Evolutionary conservation across 257 asterid genomes (phyloP).

Genomic region (Paulownia fortunei): DNA sequence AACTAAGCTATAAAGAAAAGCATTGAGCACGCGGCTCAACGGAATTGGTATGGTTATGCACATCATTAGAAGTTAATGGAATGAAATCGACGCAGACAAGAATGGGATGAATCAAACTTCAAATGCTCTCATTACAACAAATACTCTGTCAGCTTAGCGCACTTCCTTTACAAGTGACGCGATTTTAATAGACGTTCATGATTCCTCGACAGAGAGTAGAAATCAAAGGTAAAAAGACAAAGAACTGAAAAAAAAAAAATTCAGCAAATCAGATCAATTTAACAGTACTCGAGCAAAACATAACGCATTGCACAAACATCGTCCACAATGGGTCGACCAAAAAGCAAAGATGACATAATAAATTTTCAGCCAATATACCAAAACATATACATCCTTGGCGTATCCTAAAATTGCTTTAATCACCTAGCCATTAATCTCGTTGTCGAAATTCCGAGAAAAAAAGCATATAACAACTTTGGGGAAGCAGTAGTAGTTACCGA

Average conservation of each 20-base stretch:
- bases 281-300: neutral
- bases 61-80: neutral
- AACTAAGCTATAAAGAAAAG: neutral
- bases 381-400: neutral
- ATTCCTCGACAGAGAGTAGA: neutral
- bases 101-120: neutral
- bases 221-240: neutral
- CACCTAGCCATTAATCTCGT: neutral
- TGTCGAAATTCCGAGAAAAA: neutral
- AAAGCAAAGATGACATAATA: neutral
- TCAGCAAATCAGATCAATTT: neutral
- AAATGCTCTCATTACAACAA: neutral
- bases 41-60: neutral
- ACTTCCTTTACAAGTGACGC: neutral
- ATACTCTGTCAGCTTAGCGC: neutral
- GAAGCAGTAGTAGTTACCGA: slow-evolving; percentile 45
- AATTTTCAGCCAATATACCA: neutral
- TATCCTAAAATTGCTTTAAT: neutral
- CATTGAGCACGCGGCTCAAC: neutral
- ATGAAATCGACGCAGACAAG: neutral
- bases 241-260: neutral
- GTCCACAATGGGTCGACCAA: neutral
- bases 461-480: neutral
- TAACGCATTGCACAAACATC: neutral
- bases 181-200: neutral